Evolutionary conservation across 225 moss, liverwort and hornwort species (phyloP), one percentile per base, ranked within the genome.

Genomic region (Straminergon stramineum): DNA sequence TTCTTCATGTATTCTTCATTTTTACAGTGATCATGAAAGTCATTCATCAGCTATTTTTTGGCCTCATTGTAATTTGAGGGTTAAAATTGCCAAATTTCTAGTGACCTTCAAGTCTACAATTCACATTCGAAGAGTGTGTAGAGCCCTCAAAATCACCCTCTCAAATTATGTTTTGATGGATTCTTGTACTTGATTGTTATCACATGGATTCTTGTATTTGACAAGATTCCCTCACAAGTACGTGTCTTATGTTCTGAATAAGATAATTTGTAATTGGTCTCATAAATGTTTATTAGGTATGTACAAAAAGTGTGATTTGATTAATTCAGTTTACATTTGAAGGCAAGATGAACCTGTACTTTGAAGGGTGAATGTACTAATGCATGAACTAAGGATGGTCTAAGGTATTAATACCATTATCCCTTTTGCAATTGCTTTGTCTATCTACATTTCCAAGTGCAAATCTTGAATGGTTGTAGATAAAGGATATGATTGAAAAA

Each of bases 381-480:
- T 48, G 18, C 4, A 0, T 71, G 0, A 75, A 17, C 18, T 30
- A 30, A 45, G 0, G 17, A 30, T 45, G 6, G 1, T 51, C 0
- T 31, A 45, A 45, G 10, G 30, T 45, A 18, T 75, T 0, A 0
- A 75, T 45, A 18, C 19, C 6, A 19, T 45, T 2, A 1, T 28
- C 9, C 17, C 4, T 48, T 51, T 32, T 75, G 4, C 19, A 75
- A 31, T 32, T 51, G 51, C 19, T 31, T 30, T 30, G 2, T 75
- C 6, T 48, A 45, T 30, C 2, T 48, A 6, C 2, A 31, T 19
- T 51, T 32, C 1, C 19, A 2, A 51, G 0, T 0, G 0, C 19
- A 75, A 75, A 75, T 75, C 32, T 75, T 51, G 12, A 51, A 17
- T 1, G 3, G 1, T 7, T 32, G 1, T 32, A 51, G 20, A 51